Evolutionary conservation across 1,284 basidiomycete species (phyloP).

Genomic region (Mycosarcoma maydis): DNA sequence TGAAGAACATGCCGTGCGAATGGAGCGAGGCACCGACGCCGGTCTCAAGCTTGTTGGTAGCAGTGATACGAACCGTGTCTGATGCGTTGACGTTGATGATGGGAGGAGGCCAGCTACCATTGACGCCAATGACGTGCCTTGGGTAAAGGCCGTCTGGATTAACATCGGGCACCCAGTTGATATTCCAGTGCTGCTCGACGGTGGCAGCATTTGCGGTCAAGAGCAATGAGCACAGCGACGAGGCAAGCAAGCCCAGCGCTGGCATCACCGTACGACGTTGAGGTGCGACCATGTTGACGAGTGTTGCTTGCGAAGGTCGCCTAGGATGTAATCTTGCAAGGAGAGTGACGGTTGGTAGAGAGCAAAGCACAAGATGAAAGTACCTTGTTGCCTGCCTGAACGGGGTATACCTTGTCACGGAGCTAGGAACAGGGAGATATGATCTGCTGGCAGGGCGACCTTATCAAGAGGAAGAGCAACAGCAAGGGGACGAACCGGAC

Average conservation of each 20-base stretch:
- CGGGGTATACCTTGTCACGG: not conserved
- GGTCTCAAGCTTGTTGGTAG: constrained; percentile 58
- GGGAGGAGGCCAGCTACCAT: constrained; percentile 59
- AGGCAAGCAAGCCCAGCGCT: constrained; percentile 25
- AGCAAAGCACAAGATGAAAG: not conserved
- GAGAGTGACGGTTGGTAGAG: too few relatives aligned
- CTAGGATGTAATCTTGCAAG: not conserved
- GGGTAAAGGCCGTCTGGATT: constrained; percentile 63
- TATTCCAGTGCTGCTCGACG: constrained; percentile 73
- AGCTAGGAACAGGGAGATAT: not conserved
- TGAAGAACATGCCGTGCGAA: constrained; percentile 64
- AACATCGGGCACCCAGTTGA: constrained; percentile 70
- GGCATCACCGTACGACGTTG: constrained; percentile 8
- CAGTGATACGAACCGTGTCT: constrained; percentile 56
- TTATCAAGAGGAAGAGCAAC: too few relatives aligned
- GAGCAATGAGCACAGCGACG: constrained; percentile 18
- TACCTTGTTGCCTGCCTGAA: too few relatives aligned
- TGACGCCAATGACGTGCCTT: constrained; percentile 57
- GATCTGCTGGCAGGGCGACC: not conserved
- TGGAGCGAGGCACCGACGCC: constrained; percentile 56
- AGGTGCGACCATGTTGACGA: constrained; percentile 19
- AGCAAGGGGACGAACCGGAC: too few relatives aligned
- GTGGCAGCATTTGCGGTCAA: constrained; percentile 40
- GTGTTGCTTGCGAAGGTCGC: not conserved
- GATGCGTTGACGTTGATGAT: constrained; percentile 61